These are phyloP conservation scores for Dothistroma pini DNA, from an alignment of 2,329 filamentous ascomycete genomes.

Conservation along the genomic window DNA sequence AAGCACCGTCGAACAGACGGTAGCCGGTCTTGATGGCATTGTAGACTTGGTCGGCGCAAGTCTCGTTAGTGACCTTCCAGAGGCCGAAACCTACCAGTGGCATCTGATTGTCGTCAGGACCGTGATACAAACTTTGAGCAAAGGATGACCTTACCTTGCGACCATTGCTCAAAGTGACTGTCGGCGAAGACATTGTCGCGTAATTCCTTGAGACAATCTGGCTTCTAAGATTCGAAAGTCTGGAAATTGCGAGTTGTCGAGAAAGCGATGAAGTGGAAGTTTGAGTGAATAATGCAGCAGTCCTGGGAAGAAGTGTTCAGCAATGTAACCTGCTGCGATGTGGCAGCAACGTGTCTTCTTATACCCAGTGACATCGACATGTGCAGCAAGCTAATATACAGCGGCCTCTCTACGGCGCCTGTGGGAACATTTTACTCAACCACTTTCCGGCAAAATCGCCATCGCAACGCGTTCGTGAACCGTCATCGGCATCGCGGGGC, in stretches of 20 bases:
- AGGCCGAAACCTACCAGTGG: constrained; percentile 73
- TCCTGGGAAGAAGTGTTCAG: background rate
- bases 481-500: constrained; percentile 4
- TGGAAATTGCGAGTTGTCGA: background rate
- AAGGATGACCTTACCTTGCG: constrained; percentile 28
- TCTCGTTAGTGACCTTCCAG: constrained; percentile 77
- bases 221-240: constrained; percentile 4
- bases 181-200: constrained; percentile 32
- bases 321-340: background rate
- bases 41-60: constrained; percentile 72
- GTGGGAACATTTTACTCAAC: background rate
- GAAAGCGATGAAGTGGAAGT: background rate
- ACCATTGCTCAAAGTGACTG: constrained; percentile 38
- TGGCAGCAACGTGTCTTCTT: constrained; percentile 3
- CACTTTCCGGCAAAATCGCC: background rate
- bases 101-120: constrained; percentile 49
- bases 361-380: constrained; percentile 4
- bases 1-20: constrained; percentile 59
- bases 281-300: constrained; percentile 13
- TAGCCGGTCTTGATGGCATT: constrained; percentile 63
- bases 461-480: background rate
- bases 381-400: background rate
- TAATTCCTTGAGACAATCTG: constrained; percentile 19
- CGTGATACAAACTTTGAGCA: background rate
- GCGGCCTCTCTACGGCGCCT: background rate